Conservation (phyloP, 1,139 yeast species). For the Yamadazyma atmosphaerica region DNA sequence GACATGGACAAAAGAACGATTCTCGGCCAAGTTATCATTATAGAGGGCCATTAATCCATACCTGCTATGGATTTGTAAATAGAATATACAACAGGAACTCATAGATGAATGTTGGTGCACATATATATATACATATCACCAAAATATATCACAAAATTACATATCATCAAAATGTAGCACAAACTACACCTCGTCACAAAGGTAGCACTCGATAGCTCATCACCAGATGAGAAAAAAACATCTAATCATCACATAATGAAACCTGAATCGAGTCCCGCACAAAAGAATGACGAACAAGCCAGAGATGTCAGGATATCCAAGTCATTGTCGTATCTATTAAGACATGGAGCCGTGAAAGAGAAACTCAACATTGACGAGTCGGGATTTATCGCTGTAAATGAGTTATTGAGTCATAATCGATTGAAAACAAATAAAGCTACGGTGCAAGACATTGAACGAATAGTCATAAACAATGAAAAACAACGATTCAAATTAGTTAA, state of each 20-base stretch:
- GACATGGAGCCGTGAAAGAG: constrained; percentile 85
- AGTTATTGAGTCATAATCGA: constrained; percentile 56
- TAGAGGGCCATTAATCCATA: too few relatives aligned
- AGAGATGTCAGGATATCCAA: constrained; percentile 66
- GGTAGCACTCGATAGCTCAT: too few relatives aligned
- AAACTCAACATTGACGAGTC: constrained; percentile 58
- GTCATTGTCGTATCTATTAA: constrained; percentile 67
- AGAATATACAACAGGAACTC: not conserved
- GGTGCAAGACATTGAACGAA: constrained; percentile 53
- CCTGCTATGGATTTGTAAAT: not conserved
- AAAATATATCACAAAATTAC: too few relatives aligned
- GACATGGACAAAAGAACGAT: not conserved
- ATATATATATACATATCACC: too few relatives aligned
- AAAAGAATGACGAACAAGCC: constrained; percentile 1
- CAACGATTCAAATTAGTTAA: constrained; percentile 55
- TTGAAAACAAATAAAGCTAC: constrained; percentile 58
- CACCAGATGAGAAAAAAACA: not conserved
- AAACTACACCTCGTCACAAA: too few relatives aligned
- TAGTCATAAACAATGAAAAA: constrained; percentile 70
- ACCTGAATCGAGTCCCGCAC: too few relatives aligned
- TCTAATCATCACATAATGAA: not conserved
- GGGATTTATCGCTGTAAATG: constrained; percentile 63
- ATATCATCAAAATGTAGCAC: too few relatives aligned
- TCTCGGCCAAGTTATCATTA: too few relatives aligned
- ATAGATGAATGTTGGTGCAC: too few relatives aligned